phyloP scores from a whole-genome alignment of 139 green algal species.

The Coelastrella sp. region DNA sequence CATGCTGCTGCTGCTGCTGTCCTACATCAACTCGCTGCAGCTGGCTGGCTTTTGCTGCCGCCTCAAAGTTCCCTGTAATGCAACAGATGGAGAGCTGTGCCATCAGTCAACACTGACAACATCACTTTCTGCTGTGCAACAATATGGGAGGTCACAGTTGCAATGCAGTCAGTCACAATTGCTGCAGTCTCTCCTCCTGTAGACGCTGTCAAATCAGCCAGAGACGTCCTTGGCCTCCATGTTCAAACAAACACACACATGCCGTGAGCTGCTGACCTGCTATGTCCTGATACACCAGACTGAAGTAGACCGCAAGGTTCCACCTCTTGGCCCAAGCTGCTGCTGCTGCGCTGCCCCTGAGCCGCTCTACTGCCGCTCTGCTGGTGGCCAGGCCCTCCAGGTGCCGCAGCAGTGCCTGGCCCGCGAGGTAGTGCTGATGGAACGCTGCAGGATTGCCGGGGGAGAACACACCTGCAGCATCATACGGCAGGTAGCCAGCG shows the following conservation, averaged over 20 bases:
- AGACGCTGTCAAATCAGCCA: no score
- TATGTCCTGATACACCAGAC: constrained; percentile 83
- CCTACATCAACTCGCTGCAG: constrained; percentile 39
- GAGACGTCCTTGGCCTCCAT: no score
- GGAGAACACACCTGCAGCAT: constrained; percentile 79
- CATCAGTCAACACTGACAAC: no score
- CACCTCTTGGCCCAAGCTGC: constrained; percentile 80
- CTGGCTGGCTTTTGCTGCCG: constrained; percentile 40
- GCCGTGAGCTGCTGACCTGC: constrained; percentile 42
- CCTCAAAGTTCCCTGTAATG: constrained; percentile 53
- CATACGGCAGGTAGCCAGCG: background rate
- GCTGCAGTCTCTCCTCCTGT: no score
- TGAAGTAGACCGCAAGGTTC: constrained; percentile 96
- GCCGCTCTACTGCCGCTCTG: constrained; percentile 58
- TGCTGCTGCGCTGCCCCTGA: constrained; percentile 71
- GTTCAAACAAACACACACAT: background rate
- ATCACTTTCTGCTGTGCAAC: no score
- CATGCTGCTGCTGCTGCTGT: background rate
- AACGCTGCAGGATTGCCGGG: constrained; percentile 88
- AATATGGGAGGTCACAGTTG: no score
- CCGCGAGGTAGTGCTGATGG: constrained; percentile 83
- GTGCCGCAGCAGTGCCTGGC: constrained; percentile 45
- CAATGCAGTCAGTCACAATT: no score
- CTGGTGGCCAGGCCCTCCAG: constrained; percentile 68
- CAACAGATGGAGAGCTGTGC: background rate